A percentile compares a stretch with the other conserved stretches of the same genome.
Evolutionary conservation across 192 early-diverging fungal species (phyloP).

Genomic region (Phycomyces blakesleeanus): DNA sequence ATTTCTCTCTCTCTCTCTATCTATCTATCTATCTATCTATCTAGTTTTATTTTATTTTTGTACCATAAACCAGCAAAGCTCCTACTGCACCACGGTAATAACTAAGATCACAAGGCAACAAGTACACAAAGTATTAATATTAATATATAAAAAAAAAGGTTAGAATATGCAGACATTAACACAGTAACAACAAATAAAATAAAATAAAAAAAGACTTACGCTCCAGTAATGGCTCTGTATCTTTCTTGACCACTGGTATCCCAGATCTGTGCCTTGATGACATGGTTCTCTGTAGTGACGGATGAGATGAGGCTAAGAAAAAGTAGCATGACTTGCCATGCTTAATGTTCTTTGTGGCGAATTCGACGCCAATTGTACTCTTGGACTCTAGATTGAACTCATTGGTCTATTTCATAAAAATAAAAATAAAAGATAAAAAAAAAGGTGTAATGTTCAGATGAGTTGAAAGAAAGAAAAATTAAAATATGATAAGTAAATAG

Average conservation of each 20-base stretch:
- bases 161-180: too few relatives aligned
- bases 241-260: constrained; percentile 88
- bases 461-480: too few relatives aligned
- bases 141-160: too few relatives aligned
- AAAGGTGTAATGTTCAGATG: background rate
- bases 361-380: constrained; percentile 50
- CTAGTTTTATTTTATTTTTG: too few relatives aligned
- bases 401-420: too few relatives aligned
- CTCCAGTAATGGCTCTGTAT: constrained; percentile 76
- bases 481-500: too few relatives aligned
- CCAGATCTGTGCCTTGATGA: constrained; percentile 49
- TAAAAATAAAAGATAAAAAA: too few relatives aligned
- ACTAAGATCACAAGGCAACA: too few relatives aligned
- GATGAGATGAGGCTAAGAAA: background rate
- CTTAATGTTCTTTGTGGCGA: constrained; percentile 46
- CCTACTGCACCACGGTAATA: constrained; percentile 94
- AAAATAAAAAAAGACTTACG: constrained; percentile 48
- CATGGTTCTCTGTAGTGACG: constrained; percentile 35
- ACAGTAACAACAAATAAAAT: too few relatives aligned
- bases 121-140: too few relatives aligned
- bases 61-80: constrained; percentile 85
- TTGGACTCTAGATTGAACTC: constrained; percentile 53
- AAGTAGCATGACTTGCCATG: background rate
- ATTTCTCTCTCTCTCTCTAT: too few relatives aligned
- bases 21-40: too few relatives aligned